Base-by-base conservation (phyloP, 106 monocot species). In the Allium sativum region DNA sequence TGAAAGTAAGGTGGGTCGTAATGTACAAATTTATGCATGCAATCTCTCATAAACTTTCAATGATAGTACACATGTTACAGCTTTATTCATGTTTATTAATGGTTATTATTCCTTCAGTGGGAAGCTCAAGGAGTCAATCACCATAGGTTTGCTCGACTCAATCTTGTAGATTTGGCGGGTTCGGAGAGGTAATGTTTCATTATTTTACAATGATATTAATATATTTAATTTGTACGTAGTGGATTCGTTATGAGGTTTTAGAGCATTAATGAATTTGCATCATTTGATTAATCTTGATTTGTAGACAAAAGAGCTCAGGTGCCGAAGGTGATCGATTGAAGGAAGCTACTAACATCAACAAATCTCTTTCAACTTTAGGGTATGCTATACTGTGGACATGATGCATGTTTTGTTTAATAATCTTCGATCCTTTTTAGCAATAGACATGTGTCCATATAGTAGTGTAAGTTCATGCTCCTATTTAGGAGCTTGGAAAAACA, bases 291-390 rank as follows among this genome's bases (percentile, higher is more conserved):
- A n/a, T 66, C 44, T 58, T 65, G 68, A 61, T 68, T 51, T 16
- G n/a, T 65, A 96, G 95, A 70, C 95, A 96, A 59, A 96, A 96
- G 76, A 90, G 84, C 62, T 96, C 95, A 53, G 95, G 95, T 72
- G 95, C 95, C 72, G 95, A 96, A 74, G 95, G 95, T 47, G 95
- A 96, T 22, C 76, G 95, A 1, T 81, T 96, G 11, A 96, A 96
- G 53, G 95, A 96, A 78, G 95, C 95, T 31, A 96, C 95, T 41
- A 96, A 96, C 58, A 96, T 96, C 71, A 96, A 96, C 62, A 96
- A 96, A 56, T 96, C 95, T 14, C 87, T 96, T 55, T 96, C 95
- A 55, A 96, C 95, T 50, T 68, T 96, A 68, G 95, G 95, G 95
- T 96, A 62, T 58, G 82, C 70, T 17, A 18, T 31, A 31, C 5